phyloP scores from a whole-genome alignment of 352 stramenopile genomes.

The Pythium graminicola region DNA sequence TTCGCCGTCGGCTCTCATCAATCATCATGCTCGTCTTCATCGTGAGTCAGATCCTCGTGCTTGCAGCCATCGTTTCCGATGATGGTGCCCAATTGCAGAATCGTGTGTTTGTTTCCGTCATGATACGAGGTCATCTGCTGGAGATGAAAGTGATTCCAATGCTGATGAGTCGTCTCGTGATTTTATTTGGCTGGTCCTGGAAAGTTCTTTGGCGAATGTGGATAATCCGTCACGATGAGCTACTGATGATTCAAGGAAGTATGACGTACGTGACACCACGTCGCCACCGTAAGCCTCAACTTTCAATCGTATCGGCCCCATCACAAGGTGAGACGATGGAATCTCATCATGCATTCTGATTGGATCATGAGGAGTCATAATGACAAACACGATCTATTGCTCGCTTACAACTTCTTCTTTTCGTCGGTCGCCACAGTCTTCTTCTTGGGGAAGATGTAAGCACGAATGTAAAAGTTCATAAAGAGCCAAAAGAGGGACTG shows the following conservation, averaged over 20 bases:
- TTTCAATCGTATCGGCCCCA: too few relatives aligned
- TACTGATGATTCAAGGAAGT: conserved; percentile 2
- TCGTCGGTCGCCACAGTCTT: background rate
- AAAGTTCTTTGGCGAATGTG: conserved; percentile 7
- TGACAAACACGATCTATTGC: too few relatives aligned
- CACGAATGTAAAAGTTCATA: conserved; percentile 71
- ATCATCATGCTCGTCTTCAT: conserved; percentile 8
- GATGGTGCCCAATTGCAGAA: background rate
- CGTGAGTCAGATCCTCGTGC: background rate
- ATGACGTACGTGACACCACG: background rate
- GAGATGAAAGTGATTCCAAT: conserved; percentile 7
- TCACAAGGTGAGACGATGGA: too few relatives aligned
- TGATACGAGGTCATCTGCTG: background rate
- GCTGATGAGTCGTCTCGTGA: conserved; percentile 5
- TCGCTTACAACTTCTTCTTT: conserved; percentile 7
- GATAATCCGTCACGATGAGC: background rate
- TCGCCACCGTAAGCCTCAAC: background rate
- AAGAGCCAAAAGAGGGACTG: conserved; percentile 94
- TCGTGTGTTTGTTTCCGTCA: conserved; percentile 1
- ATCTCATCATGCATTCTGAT: too few relatives aligned
- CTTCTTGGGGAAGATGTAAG: conserved; percentile 10
- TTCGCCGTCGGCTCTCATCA: background rate
- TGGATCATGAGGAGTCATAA: too few relatives aligned
- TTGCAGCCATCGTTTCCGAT: background rate
- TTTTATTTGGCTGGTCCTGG: conserved; percentile 5